Base-by-base conservation (phyloP, 1,139 yeast genomes). In the Yamadazyma membranifaciens region DNA sequence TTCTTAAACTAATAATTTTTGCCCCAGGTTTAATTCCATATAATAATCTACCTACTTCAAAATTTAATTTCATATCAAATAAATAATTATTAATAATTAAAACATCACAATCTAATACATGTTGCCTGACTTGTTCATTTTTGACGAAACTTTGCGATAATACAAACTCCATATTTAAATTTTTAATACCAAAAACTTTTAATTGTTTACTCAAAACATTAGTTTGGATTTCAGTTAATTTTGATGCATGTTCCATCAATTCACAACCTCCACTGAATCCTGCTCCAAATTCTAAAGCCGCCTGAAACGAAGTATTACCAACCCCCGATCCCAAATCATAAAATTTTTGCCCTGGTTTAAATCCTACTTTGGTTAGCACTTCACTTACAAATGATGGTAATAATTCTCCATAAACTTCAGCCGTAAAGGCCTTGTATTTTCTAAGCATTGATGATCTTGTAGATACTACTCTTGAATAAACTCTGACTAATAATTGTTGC, bases 291-390 rank as follows among this genome's bases (percentile, higher is more conserved):
- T 89, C 96, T 24, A 89, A 63, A 0, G 96, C 89, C 0, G 96
- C 95, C 59, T 89, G 97, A 38, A 89, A 74, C 0, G 87, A 84
- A 41, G 96, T 87, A 56, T 89, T 89, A 0, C 96, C 98, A 4
- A 91, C 97, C 5, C 97, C 97, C 0, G 95, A 87, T 0, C 97
- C 98, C 30, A 91, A 68, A 60, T 87, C 97, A 46, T 89, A 81
- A 55, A 88, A 89, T 17, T 71, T 75, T 39, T 79, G 77, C 1
- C 62, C 61, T 1, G 81, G 72, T 27, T 64, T 60, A 38, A 88
- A 65, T 1, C 69, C 72, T 33, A 89, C 84, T 54, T 86, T 78
- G 4, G 76, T 67, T 50, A 85, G 80, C 1, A 87, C 83, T 49
- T 75, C 80, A 38, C 88, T 75, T 31, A 87, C 71, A 53, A 89